Base-by-base conservation (phyloP, 2,329 filamentous ascomycete species). In the Talaromyces sp. region DNA sequence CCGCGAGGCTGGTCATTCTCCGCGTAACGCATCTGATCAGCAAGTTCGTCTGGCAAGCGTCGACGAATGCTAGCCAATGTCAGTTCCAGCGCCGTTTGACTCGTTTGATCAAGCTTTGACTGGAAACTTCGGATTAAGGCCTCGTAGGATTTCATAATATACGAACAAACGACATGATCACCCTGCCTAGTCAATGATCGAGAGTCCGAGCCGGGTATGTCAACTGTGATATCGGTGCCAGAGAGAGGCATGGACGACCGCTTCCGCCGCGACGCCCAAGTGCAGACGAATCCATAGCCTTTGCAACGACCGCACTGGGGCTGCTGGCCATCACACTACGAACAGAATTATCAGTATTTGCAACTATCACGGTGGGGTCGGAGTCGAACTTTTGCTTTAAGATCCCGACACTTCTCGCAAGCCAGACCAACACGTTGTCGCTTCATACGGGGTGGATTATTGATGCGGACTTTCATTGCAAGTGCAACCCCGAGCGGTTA, bases 261-360 rank as follows among this genome's bases (percentile, higher is more conserved):
- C 58, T 59, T 65, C 61, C 59, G 59, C 9, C 60, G 54, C 10
- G 29, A 31, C 1, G 62, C 60, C 69, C 69, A 72, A 46, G 32
- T 61, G 60, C 69, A 71, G 17, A 53, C 41, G 59, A 69, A 70
- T 11, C 29, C 67, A 55, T 71, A 72, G 31, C 69, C 69, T 32
- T 64, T 61, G 58, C 70, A 71, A 27, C 68, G 65, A 26, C 63
- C 61, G 56, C 70, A 72, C 6, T 66, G 60, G 12, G 68, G 69
- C 54, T 65, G 67, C 38, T 64, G 56, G 21, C 68, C 69, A 64
- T 71, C 68, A 55, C 69, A 70, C 69, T 72, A 52, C 26, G 26
- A 32, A 24, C 38, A 41, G 21, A 46, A n/a, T 46, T 6, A 21
- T 46, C 54, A 52, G 35, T 29, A 24, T 50, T 31, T 21, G 46